These are phyloP conservation scores for Trebouxia gelatinosa DNA, from an alignment of 163 green algal species.

Conservation along the genomic window DNA sequence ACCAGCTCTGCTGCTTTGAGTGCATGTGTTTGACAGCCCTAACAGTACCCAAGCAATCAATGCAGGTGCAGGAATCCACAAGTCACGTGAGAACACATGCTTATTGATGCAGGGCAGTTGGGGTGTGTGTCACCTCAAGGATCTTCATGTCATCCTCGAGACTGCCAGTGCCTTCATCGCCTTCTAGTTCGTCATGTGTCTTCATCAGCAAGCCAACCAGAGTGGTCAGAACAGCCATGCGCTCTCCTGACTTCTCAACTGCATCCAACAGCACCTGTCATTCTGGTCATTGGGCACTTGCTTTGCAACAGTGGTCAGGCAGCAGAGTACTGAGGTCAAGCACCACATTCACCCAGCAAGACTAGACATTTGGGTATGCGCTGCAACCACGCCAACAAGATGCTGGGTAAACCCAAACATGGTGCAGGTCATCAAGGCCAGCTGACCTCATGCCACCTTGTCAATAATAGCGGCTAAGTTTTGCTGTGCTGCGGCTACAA, in stretches of 20 bases:
- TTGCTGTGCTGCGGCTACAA: too few species aligned
- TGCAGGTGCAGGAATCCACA: too few species aligned
- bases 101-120: too few species aligned
- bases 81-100: too few species aligned
- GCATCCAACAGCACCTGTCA: not conserved
- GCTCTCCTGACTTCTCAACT: conserved; percentile 42
- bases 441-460: too few species aligned
- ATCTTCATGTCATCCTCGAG: conserved; percentile 62
- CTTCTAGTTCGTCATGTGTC: conserved; percentile 58
- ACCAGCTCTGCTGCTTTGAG: too few species aligned
- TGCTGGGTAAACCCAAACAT: not conserved
- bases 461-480: too few species aligned
- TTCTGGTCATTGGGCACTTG: not conserved
- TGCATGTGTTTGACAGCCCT: too few species aligned
- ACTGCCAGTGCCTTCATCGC: conserved; percentile 51
- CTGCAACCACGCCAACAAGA: not conserved
- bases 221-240: conserved; percentile 57
- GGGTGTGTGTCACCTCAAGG: conserved; percentile 27
- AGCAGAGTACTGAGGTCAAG: not conserved
- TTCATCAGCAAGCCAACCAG: conserved; percentile 64
- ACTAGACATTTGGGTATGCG: not conserved
- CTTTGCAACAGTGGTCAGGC: not conserved
- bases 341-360: not conserved
- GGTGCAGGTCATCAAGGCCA: not conserved
- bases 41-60: too few species aligned